phyloP scores from a whole-genome alignment of 2,329 filamentous ascomycete species.

The Cladosporium sp. region DNA sequence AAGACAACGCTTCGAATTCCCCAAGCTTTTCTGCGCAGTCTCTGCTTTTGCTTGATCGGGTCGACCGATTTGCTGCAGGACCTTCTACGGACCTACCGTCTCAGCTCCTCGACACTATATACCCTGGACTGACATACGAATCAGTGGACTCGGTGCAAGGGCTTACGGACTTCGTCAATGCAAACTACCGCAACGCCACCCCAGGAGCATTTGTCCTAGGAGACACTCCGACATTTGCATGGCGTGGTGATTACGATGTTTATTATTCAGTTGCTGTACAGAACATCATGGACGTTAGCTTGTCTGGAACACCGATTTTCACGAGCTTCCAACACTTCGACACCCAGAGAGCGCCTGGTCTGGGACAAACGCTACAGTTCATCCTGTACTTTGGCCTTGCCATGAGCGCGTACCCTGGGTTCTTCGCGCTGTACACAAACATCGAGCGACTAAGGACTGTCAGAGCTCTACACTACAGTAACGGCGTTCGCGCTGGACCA shows the following conservation, averaged over 20 bases:
- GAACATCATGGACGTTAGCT: slow-evolving; percentile 84
- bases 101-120: slow-evolving; percentile 24
- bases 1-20: slow-evolving; percentile 32
- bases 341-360: slow-evolving; percentile 67
- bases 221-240: slow-evolving; percentile 67
- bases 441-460: slow-evolving; percentile 77
- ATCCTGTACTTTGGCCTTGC: slow-evolving; percentile 80
- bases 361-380: slow-evolving; percentile 74
- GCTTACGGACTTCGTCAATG: slow-evolving; percentile 60
- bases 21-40: slow-evolving; percentile 29
- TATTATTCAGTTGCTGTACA: slow-evolving; percentile 72
- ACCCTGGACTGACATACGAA: slow-evolving; percentile 28
- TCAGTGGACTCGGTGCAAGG: slow-evolving; percentile 60
- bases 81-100: neutral
- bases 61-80: slow-evolving; percentile 26
- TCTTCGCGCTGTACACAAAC: slow-evolving; percentile 89
- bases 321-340: slow-evolving; percentile 76
- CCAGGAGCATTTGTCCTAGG: slow-evolving; percentile 81
- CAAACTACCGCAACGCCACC: slow-evolving; percentile 66
- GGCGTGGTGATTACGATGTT: slow-evolving; percentile 65
- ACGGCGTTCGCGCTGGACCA: slow-evolving; percentile 78
- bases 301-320: slow-evolving; percentile 68
- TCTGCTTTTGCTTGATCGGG: slow-evolving; percentile 28
- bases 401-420: slow-evolving; percentile 76
- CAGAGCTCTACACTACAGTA: slow-evolving; percentile 84